Percentiles rank a stretch among this genome's conserved stretches.
phyloP scores from a whole-genome alignment of 306 rosid species.

The Malus sieversii region DNA sequence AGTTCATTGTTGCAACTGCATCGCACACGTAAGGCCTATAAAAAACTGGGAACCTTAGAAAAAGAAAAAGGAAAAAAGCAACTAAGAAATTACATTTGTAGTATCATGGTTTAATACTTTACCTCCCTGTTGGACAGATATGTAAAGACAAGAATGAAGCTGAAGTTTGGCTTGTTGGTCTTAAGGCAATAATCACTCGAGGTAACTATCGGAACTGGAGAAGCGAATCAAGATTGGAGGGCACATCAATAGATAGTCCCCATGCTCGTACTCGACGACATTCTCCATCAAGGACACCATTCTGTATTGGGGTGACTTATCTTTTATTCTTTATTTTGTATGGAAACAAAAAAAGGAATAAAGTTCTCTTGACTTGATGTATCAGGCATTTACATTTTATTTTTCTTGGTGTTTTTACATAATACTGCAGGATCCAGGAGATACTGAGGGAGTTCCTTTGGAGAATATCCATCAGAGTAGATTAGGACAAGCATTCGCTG shows the following conservation, averaged over 20 bases:
- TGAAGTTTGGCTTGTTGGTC: conserved; percentile 95
- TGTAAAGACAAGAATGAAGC: conserved; percentile 99
- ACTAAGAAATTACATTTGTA: conserved; percentile 2
- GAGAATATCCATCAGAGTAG: conserved; percentile 44
- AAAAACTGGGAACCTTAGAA: background rate
- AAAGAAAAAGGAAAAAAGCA: background rate
- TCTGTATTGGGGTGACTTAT: conserved; percentile 29
- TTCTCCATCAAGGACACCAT: conserved; percentile 59
- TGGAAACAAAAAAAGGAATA: background rate
- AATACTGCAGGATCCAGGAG: conserved; percentile 65
- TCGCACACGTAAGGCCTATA: background rate
- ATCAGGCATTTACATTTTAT: conserved; percentile 14
- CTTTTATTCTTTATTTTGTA: conserved; percentile 1
- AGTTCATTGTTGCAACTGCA: background rate
- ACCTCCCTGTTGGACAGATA: conserved; percentile 52
- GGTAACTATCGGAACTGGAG: conserved; percentile 49
- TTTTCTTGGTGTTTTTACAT: conserved; percentile 7
- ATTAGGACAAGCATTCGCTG: conserved; percentile 77
- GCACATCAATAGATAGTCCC: conserved; percentile 47
- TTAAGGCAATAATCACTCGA: conserved; percentile 67
- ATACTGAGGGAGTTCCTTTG: conserved; percentile 30
- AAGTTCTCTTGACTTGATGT: conserved; percentile 13
- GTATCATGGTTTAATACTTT: conserved; percentile 18
- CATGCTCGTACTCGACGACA: conserved; percentile 44
- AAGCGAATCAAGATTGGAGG: conserved; percentile 45